Evolutionary conservation across 2,329 filamentous ascomycete genomes (phyloP).

Genomic region (Aureobasidium mangrovei): DNA sequence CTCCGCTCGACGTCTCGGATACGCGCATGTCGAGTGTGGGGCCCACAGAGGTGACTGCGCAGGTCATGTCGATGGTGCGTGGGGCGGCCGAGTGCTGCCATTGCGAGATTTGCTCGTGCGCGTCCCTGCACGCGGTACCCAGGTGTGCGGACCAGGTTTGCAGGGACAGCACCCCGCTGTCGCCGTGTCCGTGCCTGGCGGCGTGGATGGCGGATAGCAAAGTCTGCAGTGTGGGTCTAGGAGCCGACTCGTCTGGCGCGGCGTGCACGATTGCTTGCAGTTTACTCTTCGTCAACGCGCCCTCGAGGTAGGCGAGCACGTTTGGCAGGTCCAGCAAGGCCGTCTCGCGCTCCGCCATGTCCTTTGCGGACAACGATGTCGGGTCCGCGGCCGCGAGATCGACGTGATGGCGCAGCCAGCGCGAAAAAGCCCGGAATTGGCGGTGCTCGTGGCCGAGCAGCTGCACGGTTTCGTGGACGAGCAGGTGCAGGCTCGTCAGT

Average conservation of each 20-base stretch:
- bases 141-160: background rate
- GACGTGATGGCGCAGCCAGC: constrained; percentile 77
- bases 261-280: constrained; percentile 30
- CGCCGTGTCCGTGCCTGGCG: background rate
- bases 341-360: constrained; percentile 68
- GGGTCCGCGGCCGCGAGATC: constrained; percentile 63
- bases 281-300: constrained; percentile 57
- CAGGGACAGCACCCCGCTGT: background rate
- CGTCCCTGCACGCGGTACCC: background rate
- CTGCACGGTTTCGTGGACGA: constrained; percentile 64
- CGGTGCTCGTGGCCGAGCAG: constrained; percentile 67
- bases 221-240: background rate
- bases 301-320: constrained; percentile 69
- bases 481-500: constrained; percentile 63
- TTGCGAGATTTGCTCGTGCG: background rate
- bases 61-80: background rate
- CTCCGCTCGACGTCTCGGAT: background rate
- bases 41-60: background rate
- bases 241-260: background rate
- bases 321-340: constrained; percentile 61
- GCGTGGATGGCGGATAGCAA: background rate
- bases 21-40: background rate
- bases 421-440: constrained; percentile 68
- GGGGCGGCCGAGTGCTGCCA: constrained; percentile 8
- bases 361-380: constrained; percentile 51